Percentiles rank a stretch among this genome's conserved stretches.
These are phyloP conservation scores for Metschnikowia similis DNA, from an alignment of 805 yeast species.

Conservation along the genomic window DNA sequence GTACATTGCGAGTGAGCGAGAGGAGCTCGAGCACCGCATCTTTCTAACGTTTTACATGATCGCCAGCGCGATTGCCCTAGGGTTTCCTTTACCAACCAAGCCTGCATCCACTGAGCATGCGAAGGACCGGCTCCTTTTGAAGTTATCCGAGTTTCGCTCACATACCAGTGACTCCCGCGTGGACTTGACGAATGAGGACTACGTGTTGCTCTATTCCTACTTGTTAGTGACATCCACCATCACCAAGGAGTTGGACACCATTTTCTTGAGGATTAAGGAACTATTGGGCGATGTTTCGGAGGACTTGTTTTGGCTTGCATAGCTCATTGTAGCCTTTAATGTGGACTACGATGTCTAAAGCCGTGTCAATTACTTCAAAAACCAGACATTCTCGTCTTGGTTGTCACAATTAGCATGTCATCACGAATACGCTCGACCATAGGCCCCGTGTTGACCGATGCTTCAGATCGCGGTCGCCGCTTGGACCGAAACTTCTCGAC, in stretches of 20 bases:
- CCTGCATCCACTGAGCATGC: slow-evolving; percentile 78
- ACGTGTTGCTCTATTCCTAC: slow-evolving; percentile 71
- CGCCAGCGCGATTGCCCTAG: slow-evolving; percentile 69
- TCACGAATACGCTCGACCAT: too few species aligned
- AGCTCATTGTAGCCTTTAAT: neutral
- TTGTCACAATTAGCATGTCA: too few species aligned
- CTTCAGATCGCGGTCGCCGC: too few species aligned
- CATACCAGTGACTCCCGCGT: slow-evolving; percentile 19
- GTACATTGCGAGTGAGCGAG: slow-evolving; percentile 53
- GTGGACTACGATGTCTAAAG: too few species aligned
- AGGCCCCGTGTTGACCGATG: too few species aligned
- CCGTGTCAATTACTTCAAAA: too few species aligned
- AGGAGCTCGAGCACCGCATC: slow-evolving; percentile 66
- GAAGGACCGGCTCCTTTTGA: slow-evolving; percentile 61
- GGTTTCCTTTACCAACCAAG: slow-evolving; percentile 72
- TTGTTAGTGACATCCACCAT: slow-evolving; percentile 67
- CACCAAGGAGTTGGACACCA: slow-evolving; percentile 57
- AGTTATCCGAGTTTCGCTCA: slow-evolving; percentile 55
- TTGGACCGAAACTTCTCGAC: too few species aligned
- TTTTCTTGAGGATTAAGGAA: slow-evolving; percentile 51
- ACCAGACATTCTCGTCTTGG: too few species aligned
- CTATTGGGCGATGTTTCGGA: slow-evolving; percentile 65
- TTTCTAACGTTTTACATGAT: slow-evolving; percentile 75
- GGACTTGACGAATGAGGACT: slow-evolving; percentile 59
- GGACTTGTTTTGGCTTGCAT: slow-evolving; percentile 51